Conservation (phyloP, 169 alveolate species). For the Perkinsus marinus region DNA sequence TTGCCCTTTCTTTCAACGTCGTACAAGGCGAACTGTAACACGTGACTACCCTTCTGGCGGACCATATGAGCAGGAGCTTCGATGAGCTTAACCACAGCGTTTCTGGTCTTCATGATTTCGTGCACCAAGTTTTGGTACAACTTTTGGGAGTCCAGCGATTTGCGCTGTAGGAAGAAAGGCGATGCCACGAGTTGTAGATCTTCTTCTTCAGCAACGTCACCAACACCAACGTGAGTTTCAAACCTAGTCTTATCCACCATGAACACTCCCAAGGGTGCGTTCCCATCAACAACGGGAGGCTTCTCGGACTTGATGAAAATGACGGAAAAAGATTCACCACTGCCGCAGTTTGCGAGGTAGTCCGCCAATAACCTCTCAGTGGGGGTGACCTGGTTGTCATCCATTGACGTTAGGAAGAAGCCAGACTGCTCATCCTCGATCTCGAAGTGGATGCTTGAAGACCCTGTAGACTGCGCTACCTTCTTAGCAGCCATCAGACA, state of each 20-base stretch:
- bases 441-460: not conserved
- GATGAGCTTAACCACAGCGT: not conserved
- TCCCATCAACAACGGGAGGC: not conserved
- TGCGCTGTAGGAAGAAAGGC: not conserved
- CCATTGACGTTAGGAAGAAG: not conserved
- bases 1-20: not conserved
- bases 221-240: not conserved
- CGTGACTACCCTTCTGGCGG: not conserved
- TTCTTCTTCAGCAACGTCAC: not conserved
- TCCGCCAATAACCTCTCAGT: not conserved
- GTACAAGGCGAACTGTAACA: not conserved
- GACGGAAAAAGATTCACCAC: not conserved
- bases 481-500: not conserved
- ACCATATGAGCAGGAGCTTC: not conserved
- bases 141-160: not conserved
- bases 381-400: not conserved
- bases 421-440: not conserved
- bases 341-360: not conserved
- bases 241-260: not conserved
- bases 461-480: not conserved
- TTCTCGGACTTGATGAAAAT: not conserved
- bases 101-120: not conserved
- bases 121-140: conserved; percentile 5
- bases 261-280: not conserved
- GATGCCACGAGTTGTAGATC: conserved; percentile 1